Evolutionary conservation across 176 grass and related monocot genomes (phyloP).

Genomic region (Oryza brachyantha): DNA sequence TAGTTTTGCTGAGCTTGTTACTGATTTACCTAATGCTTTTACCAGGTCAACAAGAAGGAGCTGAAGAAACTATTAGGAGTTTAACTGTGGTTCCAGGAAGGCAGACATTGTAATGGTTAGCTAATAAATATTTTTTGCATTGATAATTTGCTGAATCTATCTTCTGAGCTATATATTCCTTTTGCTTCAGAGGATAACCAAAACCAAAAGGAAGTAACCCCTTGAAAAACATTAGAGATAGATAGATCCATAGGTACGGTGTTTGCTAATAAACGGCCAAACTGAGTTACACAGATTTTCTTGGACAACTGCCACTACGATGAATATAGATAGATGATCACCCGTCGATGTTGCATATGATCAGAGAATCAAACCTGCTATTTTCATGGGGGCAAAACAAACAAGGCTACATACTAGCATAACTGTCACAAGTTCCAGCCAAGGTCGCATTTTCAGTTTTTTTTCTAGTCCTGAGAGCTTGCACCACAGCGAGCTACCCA

Average conservation of each 20-base stretch:
- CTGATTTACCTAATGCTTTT: conserved; percentile 14
- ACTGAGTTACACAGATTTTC: not conserved
- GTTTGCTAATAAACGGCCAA: not conserved
- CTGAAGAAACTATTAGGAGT: conserved; percentile 71
- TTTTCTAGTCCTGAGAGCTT: not conserved
- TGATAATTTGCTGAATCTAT: not conserved
- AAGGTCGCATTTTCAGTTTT: not conserved
- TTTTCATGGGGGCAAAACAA: not conserved
- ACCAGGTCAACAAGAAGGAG: conserved; percentile 95
- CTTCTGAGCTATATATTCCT: not conserved
- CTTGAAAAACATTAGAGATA: not conserved
- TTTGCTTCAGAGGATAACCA: not conserved
- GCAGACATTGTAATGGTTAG: not conserved
- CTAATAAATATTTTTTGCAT: conserved; percentile 21
- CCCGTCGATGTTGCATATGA: not conserved
- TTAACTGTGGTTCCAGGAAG: conserved; percentile 8
- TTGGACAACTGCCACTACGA: not conserved
- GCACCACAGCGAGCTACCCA: not conserved
- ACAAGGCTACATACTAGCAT: not conserved
- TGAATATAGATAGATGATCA: not conserved
- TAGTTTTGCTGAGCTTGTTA: not conserved
- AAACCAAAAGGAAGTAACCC: not conserved
- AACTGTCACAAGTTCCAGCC: not conserved
- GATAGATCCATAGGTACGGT: not conserved
- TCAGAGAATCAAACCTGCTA: not conserved